Conservation (phyloP, 257 asterid genomes). For the Phtheirospermum japonicum region DNA sequence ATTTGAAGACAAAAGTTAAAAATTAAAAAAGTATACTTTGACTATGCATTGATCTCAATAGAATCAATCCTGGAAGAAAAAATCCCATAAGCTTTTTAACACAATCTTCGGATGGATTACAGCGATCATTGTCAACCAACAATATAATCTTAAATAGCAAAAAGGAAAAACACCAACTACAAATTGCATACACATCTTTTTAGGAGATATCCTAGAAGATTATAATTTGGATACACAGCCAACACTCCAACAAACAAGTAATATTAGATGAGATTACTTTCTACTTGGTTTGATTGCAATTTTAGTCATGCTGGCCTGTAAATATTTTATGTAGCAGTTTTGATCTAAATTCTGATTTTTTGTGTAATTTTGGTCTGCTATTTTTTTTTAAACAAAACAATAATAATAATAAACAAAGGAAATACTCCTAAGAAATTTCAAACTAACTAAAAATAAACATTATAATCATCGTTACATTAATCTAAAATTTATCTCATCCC, state of each 20-base stretch:
- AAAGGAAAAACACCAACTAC: neutral
- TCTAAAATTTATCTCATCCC: too few relatives aligned
- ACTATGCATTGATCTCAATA: neutral
- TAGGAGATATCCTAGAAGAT: too few relatives aligned
- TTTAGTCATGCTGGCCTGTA: neutral
- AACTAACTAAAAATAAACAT: too few relatives aligned
- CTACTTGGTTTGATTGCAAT: too few relatives aligned
- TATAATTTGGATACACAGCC: neutral
- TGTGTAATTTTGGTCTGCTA: neutral
- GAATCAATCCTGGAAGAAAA: neutral
- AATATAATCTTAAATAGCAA: neutral
- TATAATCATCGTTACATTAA: too few relatives aligned
- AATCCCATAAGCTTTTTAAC: neutral
- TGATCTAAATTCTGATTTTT: neutral
- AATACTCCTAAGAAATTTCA: too few relatives aligned
- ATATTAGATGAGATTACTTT: neutral
- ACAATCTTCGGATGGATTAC: neutral
- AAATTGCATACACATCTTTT: neutral
- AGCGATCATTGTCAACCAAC: neutral
- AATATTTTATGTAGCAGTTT: neutral
- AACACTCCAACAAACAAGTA: neutral
- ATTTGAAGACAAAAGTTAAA: neutral
- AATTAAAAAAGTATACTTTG: neutral
- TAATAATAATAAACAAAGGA: too few relatives aligned
- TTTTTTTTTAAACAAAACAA: too few relatives aligned